phyloP scores from a whole-genome alignment of 306 rosid genomes.

The Crataegus laevigata region DNA sequence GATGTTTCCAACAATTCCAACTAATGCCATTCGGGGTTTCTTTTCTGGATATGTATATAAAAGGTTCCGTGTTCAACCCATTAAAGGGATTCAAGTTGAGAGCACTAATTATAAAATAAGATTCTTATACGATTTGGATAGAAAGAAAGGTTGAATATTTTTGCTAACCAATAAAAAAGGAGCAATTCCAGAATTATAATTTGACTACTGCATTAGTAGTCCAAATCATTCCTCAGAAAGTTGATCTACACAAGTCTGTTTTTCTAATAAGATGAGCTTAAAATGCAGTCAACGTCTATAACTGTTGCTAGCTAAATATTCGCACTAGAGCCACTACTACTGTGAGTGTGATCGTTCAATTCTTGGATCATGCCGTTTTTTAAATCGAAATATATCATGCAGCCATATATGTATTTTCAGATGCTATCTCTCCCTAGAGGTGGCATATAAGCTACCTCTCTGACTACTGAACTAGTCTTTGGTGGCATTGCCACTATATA shows the following conservation, averaged over 20 bases:
- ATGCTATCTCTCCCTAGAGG: background rate
- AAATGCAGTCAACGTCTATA: too few species aligned
- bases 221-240: background rate
- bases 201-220: background rate
- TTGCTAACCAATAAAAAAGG: background rate
- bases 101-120: background rate
- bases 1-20: background rate
- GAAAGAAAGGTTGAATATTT: background rate
- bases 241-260: background rate
- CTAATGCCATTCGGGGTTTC: background rate
- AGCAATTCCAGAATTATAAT: background rate
- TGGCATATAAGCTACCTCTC: background rate
- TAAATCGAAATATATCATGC: background rate
- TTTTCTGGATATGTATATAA: background rate
- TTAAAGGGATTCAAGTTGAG: background rate
- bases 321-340: background rate
- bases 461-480: background rate
- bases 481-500: background rate
- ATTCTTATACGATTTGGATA: slow-evolving; percentile 2
- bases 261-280: background rate
- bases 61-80: background rate
- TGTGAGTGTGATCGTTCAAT: background rate
- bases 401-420: background rate
- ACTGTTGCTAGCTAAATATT: background rate
- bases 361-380: background rate